These are phyloP conservation scores for Verticillium alfalfae DNA, from an alignment of 2,329 filamentous ascomycete genomes.

Conservation along the genomic window DNA sequence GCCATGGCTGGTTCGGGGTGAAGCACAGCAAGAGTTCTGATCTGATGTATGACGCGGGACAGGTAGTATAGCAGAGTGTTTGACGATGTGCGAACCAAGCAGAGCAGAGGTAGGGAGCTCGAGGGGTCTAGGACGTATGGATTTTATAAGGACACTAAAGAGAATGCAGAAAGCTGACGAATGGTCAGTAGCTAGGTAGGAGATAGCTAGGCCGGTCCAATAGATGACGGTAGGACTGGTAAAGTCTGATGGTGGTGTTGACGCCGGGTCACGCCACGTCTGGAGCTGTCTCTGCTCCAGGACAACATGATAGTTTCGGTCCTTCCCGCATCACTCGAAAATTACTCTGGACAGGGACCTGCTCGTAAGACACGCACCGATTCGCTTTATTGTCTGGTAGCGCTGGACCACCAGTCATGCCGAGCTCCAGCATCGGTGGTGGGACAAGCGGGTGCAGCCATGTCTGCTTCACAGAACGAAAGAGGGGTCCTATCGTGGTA, in stretches of 20 bases:
- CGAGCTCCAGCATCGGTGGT: background rate
- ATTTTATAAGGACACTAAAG: background rate
- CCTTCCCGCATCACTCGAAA: background rate
- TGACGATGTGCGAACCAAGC: too few species aligned
- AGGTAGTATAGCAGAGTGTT: background rate
- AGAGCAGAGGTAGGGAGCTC: background rate
- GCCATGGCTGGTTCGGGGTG: conserved; percentile 13
- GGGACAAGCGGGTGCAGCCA: background rate
- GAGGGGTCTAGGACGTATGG: background rate
- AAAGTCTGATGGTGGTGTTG: background rate
- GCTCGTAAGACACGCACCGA: background rate
- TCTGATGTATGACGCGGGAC: background rate
- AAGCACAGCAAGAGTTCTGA: background rate
- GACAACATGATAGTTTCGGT: background rate
- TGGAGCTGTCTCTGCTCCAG: background rate
- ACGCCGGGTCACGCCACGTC: background rate
- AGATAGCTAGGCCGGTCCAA: background rate
- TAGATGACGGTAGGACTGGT: background rate
- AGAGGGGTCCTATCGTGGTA: background rate
- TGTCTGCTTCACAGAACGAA: background rate
- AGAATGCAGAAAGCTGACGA: background rate
- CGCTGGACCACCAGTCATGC: background rate
- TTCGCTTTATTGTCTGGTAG: background rate
- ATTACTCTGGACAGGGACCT: background rate
- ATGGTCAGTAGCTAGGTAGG: background rate